Percentiles rank a stretch among this genome's conserved stretches.
phyloP scores from a whole-genome alignment of 2,329 filamentous ascomycete genomes.

The Calonectria leucothoes region DNA sequence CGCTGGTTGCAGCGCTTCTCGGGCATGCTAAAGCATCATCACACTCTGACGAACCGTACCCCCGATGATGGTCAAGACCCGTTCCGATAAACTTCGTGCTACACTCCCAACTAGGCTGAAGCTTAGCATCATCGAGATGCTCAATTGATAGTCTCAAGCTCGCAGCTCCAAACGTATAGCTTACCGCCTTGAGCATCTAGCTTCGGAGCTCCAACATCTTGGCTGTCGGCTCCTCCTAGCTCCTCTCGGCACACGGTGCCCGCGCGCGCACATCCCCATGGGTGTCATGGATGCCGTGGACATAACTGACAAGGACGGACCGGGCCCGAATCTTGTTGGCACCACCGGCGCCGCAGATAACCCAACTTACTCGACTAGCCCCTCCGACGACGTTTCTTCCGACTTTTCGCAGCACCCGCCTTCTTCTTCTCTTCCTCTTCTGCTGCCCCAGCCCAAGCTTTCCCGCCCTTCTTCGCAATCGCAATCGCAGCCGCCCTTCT shows the following conservation, averaged over 20 bases:
- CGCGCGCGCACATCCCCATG: constrained; percentile 26
- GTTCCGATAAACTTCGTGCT: constrained; percentile 18
- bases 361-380: constrained; percentile 36
- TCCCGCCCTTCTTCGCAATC: constrained; percentile 39
- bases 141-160: not conserved
- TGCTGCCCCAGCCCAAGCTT: constrained; percentile 25
- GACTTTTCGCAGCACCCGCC: constrained; percentile 40
- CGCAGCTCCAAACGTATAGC: not conserved
- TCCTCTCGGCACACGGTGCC: constrained; percentile 21
- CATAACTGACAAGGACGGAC: constrained; percentile 35
- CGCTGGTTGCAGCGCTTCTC: constrained; percentile 16
- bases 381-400: constrained; percentile 41
- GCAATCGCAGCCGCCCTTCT: constrained; percentile 52
- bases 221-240: constrained; percentile 21
- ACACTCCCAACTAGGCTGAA: not conserved
- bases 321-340: constrained; percentile 38
- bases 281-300: constrained; percentile 35
- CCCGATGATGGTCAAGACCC: constrained; percentile 8
- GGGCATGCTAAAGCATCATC: not conserved
- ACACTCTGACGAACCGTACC: not conserved
- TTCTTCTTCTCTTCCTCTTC: constrained; percentile 8
- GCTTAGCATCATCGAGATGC: not conserved
- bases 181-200: not conserved
- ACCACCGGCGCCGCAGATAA: constrained; percentile 36
- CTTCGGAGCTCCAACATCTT: constrained; percentile 5